Conservation (phyloP, 371 early-diverging fungal species). For the Sporodiniella umbellata region DNA sequence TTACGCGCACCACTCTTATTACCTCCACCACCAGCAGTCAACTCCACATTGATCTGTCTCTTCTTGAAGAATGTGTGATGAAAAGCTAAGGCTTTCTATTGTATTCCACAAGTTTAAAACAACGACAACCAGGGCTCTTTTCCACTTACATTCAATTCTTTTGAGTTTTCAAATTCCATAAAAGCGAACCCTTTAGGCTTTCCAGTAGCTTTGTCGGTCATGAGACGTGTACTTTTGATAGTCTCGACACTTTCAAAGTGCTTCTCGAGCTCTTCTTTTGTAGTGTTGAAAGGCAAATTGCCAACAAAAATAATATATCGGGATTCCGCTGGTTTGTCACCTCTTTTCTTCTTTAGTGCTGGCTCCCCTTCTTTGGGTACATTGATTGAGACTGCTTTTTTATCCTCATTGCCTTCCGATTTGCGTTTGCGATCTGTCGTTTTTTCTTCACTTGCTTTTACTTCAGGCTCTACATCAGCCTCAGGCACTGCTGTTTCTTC, state of each 20-base stretch:
- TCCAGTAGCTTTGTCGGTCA: slow-evolving; percentile 71
- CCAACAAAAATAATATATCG: slow-evolving; percentile 76
- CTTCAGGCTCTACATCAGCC: slow-evolving; percentile 23
- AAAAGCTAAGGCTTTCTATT: slow-evolving; percentile 63
- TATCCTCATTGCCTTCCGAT: slow-evolving; percentile 1
- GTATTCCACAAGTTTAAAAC: not conserved
- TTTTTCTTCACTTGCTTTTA: slow-evolving; percentile 12
- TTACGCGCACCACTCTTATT: slow-evolving; percentile 61
- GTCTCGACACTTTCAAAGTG: slow-evolving; percentile 61
- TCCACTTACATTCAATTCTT: slow-evolving; percentile 48
- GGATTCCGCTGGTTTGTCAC: slow-evolving; percentile 19
- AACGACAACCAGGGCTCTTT: not conserved
- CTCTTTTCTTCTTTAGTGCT: slow-evolving; percentile 13
- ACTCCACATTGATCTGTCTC: slow-evolving; percentile 73
- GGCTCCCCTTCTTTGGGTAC: slow-evolving; percentile 14
- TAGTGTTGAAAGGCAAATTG: slow-evolving; percentile 66
- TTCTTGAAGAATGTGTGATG: slow-evolving; percentile 66
- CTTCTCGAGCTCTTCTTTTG: slow-evolving; percentile 59
- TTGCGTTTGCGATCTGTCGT: slow-evolving; percentile 17
- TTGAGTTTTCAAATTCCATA: slow-evolving; percentile 63
- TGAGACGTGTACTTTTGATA: slow-evolving; percentile 60
- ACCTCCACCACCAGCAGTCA: slow-evolving; percentile 84
- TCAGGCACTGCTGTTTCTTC: slow-evolving; percentile 50
- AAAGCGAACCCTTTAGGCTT: slow-evolving; percentile 80
- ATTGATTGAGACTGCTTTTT: slow-evolving; percentile 5